phyloP scores from a whole-genome alignment of 768 basidiomycete species.

The Dioszegia aurantiaca region DNA sequence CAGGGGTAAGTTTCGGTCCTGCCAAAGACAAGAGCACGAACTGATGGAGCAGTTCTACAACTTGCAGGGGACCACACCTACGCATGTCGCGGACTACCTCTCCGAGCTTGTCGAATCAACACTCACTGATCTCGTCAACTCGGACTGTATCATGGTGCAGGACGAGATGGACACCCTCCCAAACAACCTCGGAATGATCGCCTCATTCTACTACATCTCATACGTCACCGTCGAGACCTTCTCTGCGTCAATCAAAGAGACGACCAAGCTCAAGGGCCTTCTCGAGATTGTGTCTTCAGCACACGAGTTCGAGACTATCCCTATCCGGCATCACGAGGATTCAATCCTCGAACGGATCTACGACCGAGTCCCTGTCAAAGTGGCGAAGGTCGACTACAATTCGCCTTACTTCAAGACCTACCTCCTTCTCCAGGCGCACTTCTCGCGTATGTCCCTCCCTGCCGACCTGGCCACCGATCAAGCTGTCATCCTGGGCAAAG shows the following conservation, averaged over 20 bases:
- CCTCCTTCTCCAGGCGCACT: conserved; percentile 93
- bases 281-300: conserved; percentile 96
- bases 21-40: not conserved
- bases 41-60: conserved; percentile 47
- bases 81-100: conserved; percentile 90
- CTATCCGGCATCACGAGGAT: conserved; percentile 88
- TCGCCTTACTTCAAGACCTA: conserved; percentile 98
- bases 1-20: conserved; percentile 51
- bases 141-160: conserved; percentile 89
- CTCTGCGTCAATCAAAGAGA: conserved; percentile 88
- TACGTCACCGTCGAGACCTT: conserved; percentile 98
- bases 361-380: conserved; percentile 93
- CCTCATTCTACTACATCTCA: conserved; percentile 58
- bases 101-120: conserved; percentile 95
- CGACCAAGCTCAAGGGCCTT: conserved; percentile 93
- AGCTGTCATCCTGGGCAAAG: conserved; percentile 78
- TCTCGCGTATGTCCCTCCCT: conserved; percentile 85
- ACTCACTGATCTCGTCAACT: conserved; percentile 81
- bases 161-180: conserved; percentile 83
- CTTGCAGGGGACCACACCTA: conserved; percentile 82
- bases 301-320: conserved; percentile 90
- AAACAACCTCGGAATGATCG: conserved; percentile 97
- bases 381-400: conserved; percentile 74
- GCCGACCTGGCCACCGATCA: conserved; percentile 94
- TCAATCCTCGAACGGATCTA: conserved; percentile 78